A percentile compares a stretch with the other conserved stretches of the same genome.
Conservation (phyloP, 2,329 filamentous ascomycete genomes). For the Sporothrix protearum region DNA sequence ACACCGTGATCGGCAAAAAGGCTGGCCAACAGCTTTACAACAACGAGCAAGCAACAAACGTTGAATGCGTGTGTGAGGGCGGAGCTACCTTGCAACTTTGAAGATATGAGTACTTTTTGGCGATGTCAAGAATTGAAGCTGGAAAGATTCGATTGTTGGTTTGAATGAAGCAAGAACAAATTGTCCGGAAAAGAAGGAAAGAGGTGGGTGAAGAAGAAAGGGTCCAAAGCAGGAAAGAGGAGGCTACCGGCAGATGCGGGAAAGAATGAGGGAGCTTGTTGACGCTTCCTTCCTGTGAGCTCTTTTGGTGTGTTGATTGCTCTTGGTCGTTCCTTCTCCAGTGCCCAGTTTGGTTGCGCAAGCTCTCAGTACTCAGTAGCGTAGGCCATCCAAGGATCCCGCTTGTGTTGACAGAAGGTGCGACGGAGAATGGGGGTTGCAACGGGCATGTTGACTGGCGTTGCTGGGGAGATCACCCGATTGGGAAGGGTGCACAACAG, state of each 20-base stretch:
- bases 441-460: slow-evolving; percentile 20
- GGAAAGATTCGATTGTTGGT: background rate
- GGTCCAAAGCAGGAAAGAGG: slow-evolving; percentile 1
- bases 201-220: background rate
- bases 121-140: background rate
- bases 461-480: slow-evolving; percentile 20
- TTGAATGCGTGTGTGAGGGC: background rate
- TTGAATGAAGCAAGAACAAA: background rate
- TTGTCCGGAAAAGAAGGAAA: background rate
- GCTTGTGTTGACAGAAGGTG: slow-evolving; percentile 19
- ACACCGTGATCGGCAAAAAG: background rate
- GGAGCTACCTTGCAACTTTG: background rate
- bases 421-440: slow-evolving; percentile 16
- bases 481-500: slow-evolving; percentile 13
- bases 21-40: background rate
- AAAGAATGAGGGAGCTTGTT: slow-evolving; percentile 7
- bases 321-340: background rate
- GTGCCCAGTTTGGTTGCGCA: background rate
- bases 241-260: background rate
- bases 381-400: background rate
- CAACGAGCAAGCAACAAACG: background rate
- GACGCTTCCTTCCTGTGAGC: background rate
- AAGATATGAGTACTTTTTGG: background rate
- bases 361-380: background rate
- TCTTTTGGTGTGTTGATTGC: background rate